Evolutionary conservation across 768 basidiomycete species (phyloP), one percentile per base, ranked within the genome.

Genomic region (Amanita rimosa): DNA sequence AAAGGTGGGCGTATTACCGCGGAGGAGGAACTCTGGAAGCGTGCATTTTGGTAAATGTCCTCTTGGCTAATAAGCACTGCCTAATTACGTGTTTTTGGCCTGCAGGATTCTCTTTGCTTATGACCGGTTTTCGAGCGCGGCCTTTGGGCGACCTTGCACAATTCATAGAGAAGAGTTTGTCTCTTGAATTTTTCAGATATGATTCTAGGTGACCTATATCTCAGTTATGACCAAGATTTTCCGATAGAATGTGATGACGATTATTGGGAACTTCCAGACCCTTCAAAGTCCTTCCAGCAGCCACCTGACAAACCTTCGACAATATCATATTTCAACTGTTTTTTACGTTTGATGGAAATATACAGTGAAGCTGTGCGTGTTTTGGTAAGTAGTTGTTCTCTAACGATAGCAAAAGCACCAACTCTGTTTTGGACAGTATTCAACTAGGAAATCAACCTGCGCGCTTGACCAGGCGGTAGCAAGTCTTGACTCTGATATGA

Each of bases 1-100:
- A 59, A 53, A 13, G 51, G 50, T 43, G 45, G 50, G 13, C 43
- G 49, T 7, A 69, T 69, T 9, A 72, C 65, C 10, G 63, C 68
- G 4, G 82, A 88, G 53, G 74, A 81, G 48, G 86, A 91, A 59
- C 67, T 84, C 17, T 85, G 83, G 78, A 85, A 85, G 58, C 74
- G 81, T 22, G 76, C 74, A 6, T 81, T 81, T 55, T 83, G 79
- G 78, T 75, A 40, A 19, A 9, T 38, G 21, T 5, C 26, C 22
- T 8, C 33, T 17, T 24, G 5, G 2, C 10, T 19, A 19, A 24
- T 13, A 11, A 13, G 6, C 14, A 7, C 14, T 6, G 10, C 14
- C 37, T 40, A 36, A 45, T 17, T 8, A 8, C 6, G 14, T 13
- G 14, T 7, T 3, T 43, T 8, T 9, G 29, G 27, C 7, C 29